Conservation (phyloP, 2,329 filamentous ascomycete species). For the Phyllosticta citriasiana region DNA sequence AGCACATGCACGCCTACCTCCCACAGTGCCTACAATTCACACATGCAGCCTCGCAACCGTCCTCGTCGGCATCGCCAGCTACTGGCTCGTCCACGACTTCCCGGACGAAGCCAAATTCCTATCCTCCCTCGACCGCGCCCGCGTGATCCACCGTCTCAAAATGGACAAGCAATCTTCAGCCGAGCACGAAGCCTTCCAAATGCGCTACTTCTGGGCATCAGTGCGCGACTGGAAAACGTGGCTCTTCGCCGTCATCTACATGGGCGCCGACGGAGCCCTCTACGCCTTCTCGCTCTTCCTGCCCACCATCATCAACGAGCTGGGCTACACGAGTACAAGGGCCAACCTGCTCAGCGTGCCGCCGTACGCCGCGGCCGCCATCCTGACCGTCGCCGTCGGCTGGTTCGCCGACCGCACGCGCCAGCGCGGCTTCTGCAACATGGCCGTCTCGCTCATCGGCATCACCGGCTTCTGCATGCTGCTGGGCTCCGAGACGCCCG, state of each 20-base stretch:
- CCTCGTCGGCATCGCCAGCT: constrained; percentile 55
- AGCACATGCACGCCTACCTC: background rate
- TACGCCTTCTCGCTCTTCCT: constrained; percentile 72
- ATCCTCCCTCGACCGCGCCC: constrained; percentile 55
- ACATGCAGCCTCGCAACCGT: constrained; percentile 59
- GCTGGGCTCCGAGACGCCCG: constrained; percentile 51
- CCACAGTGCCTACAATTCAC: constrained; percentile 21
- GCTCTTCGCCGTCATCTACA: constrained; percentile 63
- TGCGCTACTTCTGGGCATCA: constrained; percentile 60
- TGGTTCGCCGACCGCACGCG: constrained; percentile 67
- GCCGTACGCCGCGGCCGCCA: constrained; percentile 61
- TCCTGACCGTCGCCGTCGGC: constrained; percentile 60
- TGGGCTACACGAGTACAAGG: constrained; percentile 47
- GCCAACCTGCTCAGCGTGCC: constrained; percentile 67
- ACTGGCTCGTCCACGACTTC: constrained; percentile 76
- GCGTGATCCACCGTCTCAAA: constrained; percentile 61
- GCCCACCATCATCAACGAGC: constrained; percentile 62
- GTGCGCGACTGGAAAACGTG: constrained; percentile 81
- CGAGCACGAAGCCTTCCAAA: constrained; percentile 64
- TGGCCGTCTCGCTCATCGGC: constrained; percentile 57
- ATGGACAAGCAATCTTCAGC: constrained; percentile 66
- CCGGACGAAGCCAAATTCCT: constrained; percentile 69
- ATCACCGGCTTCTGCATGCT: constrained; percentile 75
- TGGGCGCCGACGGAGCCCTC: constrained; percentile 62
- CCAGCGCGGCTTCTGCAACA: constrained; percentile 71